Conservation (phyloP, 106 monocot species). For the Acanthochlamys bracteata region DNA sequence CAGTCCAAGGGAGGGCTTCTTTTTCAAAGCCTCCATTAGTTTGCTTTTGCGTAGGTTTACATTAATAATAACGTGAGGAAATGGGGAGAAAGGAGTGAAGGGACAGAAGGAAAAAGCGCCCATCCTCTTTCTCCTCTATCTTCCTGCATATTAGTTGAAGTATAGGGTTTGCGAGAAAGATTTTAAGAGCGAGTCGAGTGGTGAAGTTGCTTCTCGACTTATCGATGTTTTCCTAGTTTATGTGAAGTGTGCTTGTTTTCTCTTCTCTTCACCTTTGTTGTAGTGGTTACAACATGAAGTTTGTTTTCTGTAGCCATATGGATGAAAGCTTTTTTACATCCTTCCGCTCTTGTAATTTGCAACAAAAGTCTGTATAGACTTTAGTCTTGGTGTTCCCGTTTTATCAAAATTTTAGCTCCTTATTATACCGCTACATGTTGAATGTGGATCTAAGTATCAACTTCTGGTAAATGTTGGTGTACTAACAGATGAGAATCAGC, state of each 20-base stretch:
- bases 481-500: too few species aligned
- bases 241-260: background rate
- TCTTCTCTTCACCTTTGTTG: background rate
- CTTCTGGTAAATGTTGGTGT: too few species aligned
- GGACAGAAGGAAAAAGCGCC: slow-evolving; percentile 31
- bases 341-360: too few species aligned
- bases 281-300: background rate
- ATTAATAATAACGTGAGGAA: slow-evolving; percentile 11
- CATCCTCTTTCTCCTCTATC: slow-evolving; percentile 59
- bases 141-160: background rate
- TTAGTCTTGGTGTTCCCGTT: too few species aligned
- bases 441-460: too few species aligned
- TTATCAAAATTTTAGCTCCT: too few species aligned
- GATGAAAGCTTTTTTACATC: background rate
- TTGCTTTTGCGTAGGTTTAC: slow-evolving; percentile 3
- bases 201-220: slow-evolving; percentile 1
- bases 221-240: too few species aligned
- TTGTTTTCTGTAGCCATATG: too few species aligned
- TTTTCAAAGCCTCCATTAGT: slow-evolving; percentile 7
- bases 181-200: background rate
- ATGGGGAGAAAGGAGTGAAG: slow-evolving; percentile 58
- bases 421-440: too few species aligned
- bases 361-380: too few species aligned
- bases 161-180: background rate
- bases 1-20: slow-evolving; percentile 12